These are phyloP conservation scores for Lepiota venenata DNA, from an alignment of 768 basidiomycete genomes.

Conservation along the genomic window DNA sequence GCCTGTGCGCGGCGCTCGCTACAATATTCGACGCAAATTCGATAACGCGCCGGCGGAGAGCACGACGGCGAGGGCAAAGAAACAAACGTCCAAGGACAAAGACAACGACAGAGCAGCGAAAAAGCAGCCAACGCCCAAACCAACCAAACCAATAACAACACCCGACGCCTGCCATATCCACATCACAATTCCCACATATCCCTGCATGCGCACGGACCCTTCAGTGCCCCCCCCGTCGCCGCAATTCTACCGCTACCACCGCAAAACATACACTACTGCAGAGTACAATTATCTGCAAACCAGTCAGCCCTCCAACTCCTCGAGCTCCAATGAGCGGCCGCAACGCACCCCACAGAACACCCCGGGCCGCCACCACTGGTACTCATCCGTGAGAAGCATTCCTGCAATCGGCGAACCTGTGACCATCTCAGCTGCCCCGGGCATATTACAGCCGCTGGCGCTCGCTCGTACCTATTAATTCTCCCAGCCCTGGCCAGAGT, in stretches of 20 bases:
- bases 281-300: background rate
- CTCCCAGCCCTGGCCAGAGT: slow-evolving; percentile 12
- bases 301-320: background rate
- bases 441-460: background rate
- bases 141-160: slow-evolving; percentile 23
- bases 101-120: slow-evolving; percentile 21
- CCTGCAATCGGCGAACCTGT: slow-evolving; percentile 16
- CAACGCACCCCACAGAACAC: slow-evolving; percentile 12
- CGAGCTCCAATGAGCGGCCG: background rate
- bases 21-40: slow-evolving; percentile 15
- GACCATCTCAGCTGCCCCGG: background rate
- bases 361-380: slow-evolving; percentile 14
- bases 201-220: slow-evolving; percentile 23
- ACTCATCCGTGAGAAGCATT: slow-evolving; percentile 14
- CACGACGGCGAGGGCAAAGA: slow-evolving; percentile 29
- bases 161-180: background rate
- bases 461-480: slow-evolving; percentile 10
- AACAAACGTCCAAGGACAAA: slow-evolving; percentile 11
- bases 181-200: slow-evolving; percentile 17
- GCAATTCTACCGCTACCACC: background rate
- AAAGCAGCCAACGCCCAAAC: slow-evolving; percentile 19
- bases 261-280: background rate
- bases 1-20: slow-evolving; percentile 24
- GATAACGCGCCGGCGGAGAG: slow-evolving; percentile 24
- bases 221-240: background rate